Evolutionary conservation across 345 rosid species (phyloP), one percentile per base, ranked within the genome.

Genomic region (Aquilaria malaccensis): DNA sequence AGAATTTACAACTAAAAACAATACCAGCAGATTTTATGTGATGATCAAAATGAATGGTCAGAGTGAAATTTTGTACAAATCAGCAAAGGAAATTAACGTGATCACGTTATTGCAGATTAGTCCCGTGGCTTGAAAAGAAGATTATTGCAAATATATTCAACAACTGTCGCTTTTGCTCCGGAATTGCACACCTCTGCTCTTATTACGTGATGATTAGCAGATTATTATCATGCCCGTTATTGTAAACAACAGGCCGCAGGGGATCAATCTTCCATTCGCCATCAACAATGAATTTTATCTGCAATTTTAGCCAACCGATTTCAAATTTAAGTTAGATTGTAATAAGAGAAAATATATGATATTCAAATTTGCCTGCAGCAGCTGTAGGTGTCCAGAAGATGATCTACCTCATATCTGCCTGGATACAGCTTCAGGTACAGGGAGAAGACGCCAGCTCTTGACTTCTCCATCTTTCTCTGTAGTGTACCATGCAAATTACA

Each of bases 191-290:
- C 45, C 50, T 52, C 4, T 12, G 29, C 6, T 46, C 33, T 65
- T 43, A 29, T 76, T 70, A 88, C 4, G 76, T 66, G 72, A 94
- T 66, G 30, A 88, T 74, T 54, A 94, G 85, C 65, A 88, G 75
- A 79, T 90, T 94, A 69, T 94, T 94, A 61, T 88, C 93, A 51
- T 71, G 67, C 58, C 96, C 96, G 4, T 71, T 68, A 59, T 74
- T 70, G 46, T 69, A 49, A 62, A 90, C 83, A n/a, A 82, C 67
- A 4, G 96, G 99, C 61, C 96, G 95, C 54, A 94, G 74, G 56
- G 95, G 97, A 74, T 94, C 97, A 41, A 86, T 76, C 74, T 56
- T 90, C 99, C 99, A 94, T 70, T 78, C 70, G n/a, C 97, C 99
- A 74, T 94, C 95, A 11, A 94, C 96, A 30, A 94, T 72, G 67